phyloP scores from a whole-genome alignment of 2,329 filamentous ascomycete species.

The Stagonosporopsis tanaceti region DNA sequence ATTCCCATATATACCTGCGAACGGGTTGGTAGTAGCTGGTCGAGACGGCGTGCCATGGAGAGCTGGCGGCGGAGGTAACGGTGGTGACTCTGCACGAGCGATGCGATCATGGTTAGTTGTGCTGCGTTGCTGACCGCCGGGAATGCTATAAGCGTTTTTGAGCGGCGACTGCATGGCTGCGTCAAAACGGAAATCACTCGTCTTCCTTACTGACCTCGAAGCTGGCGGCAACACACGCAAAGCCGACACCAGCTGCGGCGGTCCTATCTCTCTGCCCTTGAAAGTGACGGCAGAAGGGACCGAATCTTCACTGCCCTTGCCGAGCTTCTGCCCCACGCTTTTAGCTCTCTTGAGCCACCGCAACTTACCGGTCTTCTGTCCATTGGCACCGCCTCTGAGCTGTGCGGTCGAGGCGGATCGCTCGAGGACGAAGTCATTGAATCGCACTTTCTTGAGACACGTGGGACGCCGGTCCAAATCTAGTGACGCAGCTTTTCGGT shows the following conservation, averaged over 20 bases:
- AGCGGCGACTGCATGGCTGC: not conserved
- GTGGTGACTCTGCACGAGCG: not conserved
- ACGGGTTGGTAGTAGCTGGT: constrained; percentile 5
- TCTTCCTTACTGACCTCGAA: not conserved
- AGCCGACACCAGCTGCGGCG: not conserved
- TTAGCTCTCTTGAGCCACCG: not conserved
- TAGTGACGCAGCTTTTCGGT: not conserved
- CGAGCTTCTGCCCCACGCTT: not conserved
- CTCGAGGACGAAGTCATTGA: not conserved
- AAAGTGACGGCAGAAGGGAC: not conserved
- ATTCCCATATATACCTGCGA: constrained; percentile 7
- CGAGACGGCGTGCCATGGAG: not conserved
- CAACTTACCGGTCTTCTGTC: not conserved
- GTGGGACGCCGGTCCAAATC: not conserved
- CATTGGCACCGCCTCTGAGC: constrained; percentile 2
- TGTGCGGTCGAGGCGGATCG: not conserved
- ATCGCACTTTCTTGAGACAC: not conserved
- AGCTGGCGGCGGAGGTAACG: not conserved
- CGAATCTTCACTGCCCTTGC: not conserved
- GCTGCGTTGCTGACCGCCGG: not conserved
- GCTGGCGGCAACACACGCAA: constrained; percentile 1
- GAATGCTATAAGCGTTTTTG: not conserved
- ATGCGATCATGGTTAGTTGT: not conserved
- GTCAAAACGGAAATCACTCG: no score
- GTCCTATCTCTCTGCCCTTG: constrained; percentile 4